Evolutionary conservation across 2,329 filamentous ascomycete genomes (phyloP), one percentile per base, ranked within the genome.

Genomic region (Alternaria panax): DNA sequence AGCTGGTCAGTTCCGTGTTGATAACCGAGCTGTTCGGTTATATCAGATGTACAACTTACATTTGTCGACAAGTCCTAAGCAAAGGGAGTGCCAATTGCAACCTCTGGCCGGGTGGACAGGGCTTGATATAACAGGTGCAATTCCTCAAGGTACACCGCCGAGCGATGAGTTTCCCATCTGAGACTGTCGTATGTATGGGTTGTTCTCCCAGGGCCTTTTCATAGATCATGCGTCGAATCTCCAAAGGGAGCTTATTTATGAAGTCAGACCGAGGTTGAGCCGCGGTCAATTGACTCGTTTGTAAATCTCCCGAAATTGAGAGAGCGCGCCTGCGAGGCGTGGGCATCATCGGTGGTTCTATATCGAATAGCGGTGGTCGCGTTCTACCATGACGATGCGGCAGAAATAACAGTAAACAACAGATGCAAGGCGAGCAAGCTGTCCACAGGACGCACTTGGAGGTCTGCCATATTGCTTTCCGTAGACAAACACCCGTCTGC

Each of bases 151-250:
- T 20, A 25, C 61, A 69, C 30, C 56, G 51, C 28, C 47, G 54
- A 12, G 64, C 60, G 8, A 38, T 5, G n/a, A 64, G 45, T n/a
- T 54, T 57, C 4, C 66, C 64, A 6, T 59, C 22, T 8, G 25
- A 46, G 14, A 58, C 56, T 25, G 41, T 48, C 18, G 67, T 40
- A 50, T 66, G 62, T 30, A 71, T 60, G 2, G 53, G 42, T 9
- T 22, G 22, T 7, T 62, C 64, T 32, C 65, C 65, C 8, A 69
- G 38, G 16, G 62, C 57, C 28, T 61, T 46, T 14, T 42, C 45
- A 46, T 71, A 71, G 14, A 71, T 57, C 55, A 68, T 62, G 1
- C 64, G 59, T 24, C 68, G 68, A 40, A 69, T 58, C 36, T 71
- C 69, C 43, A 69, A 50, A 8, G 69, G 66, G 2, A 71, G 40